phyloP scores from a whole-genome alignment of 108 stramenopile genomes.

The Nannochloropsis gaditana region DNA sequence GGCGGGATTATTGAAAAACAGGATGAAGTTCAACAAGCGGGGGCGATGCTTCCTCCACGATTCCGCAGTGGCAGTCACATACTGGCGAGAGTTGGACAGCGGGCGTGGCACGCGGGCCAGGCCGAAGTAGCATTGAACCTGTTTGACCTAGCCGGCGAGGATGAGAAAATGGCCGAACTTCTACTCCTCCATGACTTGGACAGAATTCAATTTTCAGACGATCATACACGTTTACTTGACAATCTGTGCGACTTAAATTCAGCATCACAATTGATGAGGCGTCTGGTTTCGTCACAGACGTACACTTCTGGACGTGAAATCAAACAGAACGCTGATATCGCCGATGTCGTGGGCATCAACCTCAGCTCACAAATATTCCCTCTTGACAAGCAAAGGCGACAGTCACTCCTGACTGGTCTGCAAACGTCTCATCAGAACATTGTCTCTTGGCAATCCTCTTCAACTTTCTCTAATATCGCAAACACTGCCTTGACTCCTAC shows the following conservation, averaged over 20 bases:
- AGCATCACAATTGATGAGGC: background rate
- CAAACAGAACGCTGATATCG: background rate
- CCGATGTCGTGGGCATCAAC: background rate
- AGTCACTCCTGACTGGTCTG: background rate
- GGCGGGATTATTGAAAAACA: background rate
- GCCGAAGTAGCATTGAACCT: background rate
- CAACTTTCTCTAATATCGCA: background rate
- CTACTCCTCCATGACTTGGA: background rate
- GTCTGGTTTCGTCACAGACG: background rate
- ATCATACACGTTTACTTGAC: background rate
- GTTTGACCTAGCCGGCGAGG: background rate
- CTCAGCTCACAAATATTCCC: background rate
- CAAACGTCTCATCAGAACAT: background rate
- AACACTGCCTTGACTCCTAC: background rate
- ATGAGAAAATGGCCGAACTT: background rate
- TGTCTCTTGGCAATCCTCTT: background rate
- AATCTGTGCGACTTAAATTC: background rate
- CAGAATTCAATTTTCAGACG: background rate
- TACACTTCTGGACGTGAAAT: background rate
- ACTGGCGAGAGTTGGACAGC: background rate
- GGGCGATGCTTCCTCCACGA: background rate
- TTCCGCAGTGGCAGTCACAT: background rate
- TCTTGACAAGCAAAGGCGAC: background rate
- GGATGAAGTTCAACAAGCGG: background rate
- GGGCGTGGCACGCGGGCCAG: conserved; percentile 4